Conservation (phyloP, 768 basidiomycete genomes). For the Tulasnella sp. region DNA sequence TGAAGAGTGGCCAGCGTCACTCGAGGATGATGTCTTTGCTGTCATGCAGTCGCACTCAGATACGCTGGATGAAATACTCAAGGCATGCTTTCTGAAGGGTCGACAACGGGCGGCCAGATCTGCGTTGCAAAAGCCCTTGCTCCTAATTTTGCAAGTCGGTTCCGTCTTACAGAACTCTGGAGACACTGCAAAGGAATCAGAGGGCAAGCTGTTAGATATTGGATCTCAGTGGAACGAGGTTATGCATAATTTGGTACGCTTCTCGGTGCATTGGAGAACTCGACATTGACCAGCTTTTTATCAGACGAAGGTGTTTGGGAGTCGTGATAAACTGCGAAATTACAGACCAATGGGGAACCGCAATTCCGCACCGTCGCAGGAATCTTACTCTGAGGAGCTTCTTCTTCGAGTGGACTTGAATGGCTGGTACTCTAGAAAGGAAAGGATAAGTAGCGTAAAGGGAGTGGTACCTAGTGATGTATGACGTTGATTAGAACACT, state of each 20-base stretch:
- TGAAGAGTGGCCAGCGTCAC: conserved; percentile 5
- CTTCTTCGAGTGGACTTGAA: not conserved
- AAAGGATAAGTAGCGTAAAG: not conserved
- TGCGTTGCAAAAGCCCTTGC: not conserved
- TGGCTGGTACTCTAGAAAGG: not conserved
- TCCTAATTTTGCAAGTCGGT: not conserved
- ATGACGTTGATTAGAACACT: no score
- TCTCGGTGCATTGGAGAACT: not conserved
- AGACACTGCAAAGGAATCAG: not conserved
- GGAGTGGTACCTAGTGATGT: no score
- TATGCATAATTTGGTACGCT: not conserved
- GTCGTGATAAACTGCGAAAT: not conserved
- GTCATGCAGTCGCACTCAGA: conserved; percentile 55
- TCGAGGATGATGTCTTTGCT: conserved; percentile 52
- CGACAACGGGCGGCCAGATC: conserved; percentile 2
- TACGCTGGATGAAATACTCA: conserved; percentile 59
- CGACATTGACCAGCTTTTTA: not conserved
- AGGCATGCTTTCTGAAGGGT: conserved; percentile 14
- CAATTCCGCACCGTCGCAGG: not conserved
- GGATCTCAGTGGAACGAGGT: not conserved
- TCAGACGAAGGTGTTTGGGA: not conserved
- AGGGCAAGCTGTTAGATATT: not conserved
- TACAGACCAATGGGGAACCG: not conserved
- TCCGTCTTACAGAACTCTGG: not conserved
- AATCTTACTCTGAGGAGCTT: not conserved